These are phyloP conservation scores for Cladosporium sp. DNA, from an alignment of 2,329 filamentous ascomycete species.

Conservation along the genomic window DNA sequence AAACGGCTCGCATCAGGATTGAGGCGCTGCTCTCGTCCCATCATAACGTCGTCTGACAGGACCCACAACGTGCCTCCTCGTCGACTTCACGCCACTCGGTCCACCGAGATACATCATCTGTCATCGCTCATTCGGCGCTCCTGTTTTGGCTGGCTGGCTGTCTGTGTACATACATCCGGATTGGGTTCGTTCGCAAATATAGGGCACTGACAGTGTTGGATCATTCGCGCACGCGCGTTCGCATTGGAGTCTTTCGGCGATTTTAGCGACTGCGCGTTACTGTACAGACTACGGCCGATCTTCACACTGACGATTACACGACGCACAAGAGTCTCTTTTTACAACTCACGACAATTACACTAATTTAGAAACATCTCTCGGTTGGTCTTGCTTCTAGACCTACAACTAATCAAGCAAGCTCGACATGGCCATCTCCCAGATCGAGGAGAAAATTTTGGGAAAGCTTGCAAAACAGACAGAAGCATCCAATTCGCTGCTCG, in stretches of 20 bases:
- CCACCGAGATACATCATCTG: neutral
- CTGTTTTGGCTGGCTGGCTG: neutral
- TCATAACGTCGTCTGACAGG: neutral
- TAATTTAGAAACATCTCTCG: neutral
- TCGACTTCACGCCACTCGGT: neutral
- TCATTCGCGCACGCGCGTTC: neutral
- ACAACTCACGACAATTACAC: neutral
- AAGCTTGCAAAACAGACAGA: conserved; percentile 80
- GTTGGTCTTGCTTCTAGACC: neutral
- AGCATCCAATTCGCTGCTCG: conserved; percentile 74
- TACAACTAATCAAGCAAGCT: conserved; percentile 22
- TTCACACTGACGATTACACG: conserved; percentile 14
- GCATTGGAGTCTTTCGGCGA: neutral
- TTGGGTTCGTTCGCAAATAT: neutral
- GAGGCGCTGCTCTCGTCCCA: conserved; percentile 1
- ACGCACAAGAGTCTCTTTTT: neutral
- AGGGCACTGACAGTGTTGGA: neutral
- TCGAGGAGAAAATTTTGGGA: conserved; percentile 96
- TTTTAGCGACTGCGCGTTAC: conserved; percentile 1
- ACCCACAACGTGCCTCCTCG: neutral
- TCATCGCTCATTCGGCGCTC: conserved; percentile 2
- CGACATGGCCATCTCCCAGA: conserved; percentile 88
- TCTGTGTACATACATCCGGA: conserved; percentile 12
- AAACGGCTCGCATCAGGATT: conserved; percentile 15
- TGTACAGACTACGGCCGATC: neutral